These are phyloP conservation scores for Lentithecium fluviatile DNA, from an alignment of 495 filamentous ascomycete genomes.

Conservation along the genomic window DNA sequence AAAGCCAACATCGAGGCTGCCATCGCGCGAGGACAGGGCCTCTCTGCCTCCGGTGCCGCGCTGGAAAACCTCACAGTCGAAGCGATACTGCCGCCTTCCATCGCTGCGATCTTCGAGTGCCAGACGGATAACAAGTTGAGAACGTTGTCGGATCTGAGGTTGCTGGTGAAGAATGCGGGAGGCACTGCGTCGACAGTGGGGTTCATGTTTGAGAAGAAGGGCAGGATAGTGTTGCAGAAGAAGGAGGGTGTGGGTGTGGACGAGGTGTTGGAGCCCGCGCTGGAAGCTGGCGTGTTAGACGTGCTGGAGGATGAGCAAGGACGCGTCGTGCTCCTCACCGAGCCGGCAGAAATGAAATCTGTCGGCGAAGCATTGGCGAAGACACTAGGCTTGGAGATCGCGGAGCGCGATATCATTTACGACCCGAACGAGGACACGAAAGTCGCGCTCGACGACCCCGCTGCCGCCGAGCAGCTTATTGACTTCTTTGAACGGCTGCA, in stretches of 20 bases:
- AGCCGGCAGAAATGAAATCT: slow-evolving; percentile 64
- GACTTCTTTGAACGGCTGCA: slow-evolving; percentile 54
- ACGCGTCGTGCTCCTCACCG: slow-evolving; percentile 70
- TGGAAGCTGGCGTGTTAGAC: slow-evolving; percentile 84
- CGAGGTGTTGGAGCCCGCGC: slow-evolving; percentile 73
- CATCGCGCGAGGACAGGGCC: slow-evolving; percentile 82
- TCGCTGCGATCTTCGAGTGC: slow-evolving; percentile 79
- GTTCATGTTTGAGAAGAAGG: slow-evolving; percentile 81
- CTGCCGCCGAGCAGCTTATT: slow-evolving; percentile 50
- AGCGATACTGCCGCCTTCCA: slow-evolving; percentile 71
- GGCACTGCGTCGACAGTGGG: slow-evolving; percentile 68
- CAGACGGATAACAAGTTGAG: slow-evolving; percentile 78
- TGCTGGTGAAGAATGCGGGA: slow-evolving; percentile 64
- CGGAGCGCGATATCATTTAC: slow-evolving; percentile 80
- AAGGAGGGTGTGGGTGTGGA: slow-evolving; percentile 63
- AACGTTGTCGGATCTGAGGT: slow-evolving; percentile 67
- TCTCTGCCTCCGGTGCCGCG: slow-evolving; percentile 64
- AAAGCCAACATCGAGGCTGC: slow-evolving; percentile 81
- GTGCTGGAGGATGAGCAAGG: slow-evolving; percentile 69
- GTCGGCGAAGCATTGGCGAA: slow-evolving; percentile 62
- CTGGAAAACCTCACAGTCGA: slow-evolving; percentile 79
- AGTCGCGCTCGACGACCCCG: slow-evolving; percentile 52
- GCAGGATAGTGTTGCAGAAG: slow-evolving; percentile 66
- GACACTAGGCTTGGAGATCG: slow-evolving; percentile 59
- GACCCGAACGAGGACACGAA: slow-evolving; percentile 76